Conservation (phyloP, 805 yeast species). For the Blastobotrys attinorum region DNA sequence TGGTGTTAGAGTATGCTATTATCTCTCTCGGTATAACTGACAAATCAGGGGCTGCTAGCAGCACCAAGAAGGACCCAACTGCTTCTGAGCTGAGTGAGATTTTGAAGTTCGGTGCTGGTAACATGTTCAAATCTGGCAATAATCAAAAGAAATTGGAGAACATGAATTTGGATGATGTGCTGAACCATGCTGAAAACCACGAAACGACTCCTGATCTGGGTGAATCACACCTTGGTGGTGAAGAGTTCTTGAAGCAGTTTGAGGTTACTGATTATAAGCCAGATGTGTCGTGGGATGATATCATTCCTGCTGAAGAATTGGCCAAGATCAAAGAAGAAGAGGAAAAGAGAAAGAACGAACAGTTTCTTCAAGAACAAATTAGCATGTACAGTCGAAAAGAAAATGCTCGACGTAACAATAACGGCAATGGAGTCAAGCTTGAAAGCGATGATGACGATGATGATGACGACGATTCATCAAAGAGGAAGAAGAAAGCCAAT, state of each 20-base stretch:
- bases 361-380: slow-evolving; percentile 79
- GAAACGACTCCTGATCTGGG: slow-evolving; percentile 93
- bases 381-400: slow-evolving; percentile 79
- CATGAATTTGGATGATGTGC: slow-evolving; percentile 89
- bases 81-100: slow-evolving; percentile 85
- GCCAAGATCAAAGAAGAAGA: slow-evolving; percentile 86
- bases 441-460: slow-evolving; percentile 40
- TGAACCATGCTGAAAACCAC: slow-evolving; percentile 96
- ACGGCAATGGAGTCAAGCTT: too few relatives aligned
- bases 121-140: slow-evolving; percentile 92
- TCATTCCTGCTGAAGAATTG: slow-evolving; percentile 91
- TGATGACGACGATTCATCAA: slow-evolving; percentile 32
- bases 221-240: slow-evolving; percentile 97
- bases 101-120: slow-evolving; percentile 95
- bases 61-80: slow-evolving; percentile 67
- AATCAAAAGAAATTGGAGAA: slow-evolving; percentile 95
- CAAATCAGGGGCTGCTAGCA: slow-evolving; percentile 42
- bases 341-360: slow-evolving; percentile 76
- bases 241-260: slow-evolving; percentile 92
- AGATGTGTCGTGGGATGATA: slow-evolving; percentile 98
- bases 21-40: slow-evolving; percentile 94
- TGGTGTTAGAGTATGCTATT: slow-evolving; percentile 97
- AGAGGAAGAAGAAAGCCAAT: slow-evolving; percentile 16
- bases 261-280: slow-evolving; percentile 99
- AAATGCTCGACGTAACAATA: slow-evolving; percentile 39